Evolutionary conservation across 805 yeast genomes (phyloP), one percentile per base, ranked within the genome.

Genomic region (Sugiyamaella marilandica): DNA sequence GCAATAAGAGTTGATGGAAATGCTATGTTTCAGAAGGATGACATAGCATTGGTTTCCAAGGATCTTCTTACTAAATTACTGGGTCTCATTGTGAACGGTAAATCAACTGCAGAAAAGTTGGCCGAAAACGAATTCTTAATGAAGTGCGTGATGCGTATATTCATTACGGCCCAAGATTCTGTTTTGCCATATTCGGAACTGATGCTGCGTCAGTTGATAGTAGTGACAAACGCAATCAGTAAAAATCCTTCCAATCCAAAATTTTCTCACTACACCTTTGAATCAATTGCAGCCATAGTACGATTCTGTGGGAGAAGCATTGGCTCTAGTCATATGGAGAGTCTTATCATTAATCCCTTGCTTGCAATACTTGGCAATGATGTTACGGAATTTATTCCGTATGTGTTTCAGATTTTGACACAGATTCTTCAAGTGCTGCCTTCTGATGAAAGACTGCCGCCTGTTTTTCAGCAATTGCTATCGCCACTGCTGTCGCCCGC

Each of bases 191-290:
- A 65, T 49, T 68, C 69, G 2, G 62, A 56, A 2, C 49, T 56
- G 16, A 64, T 87, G n/a, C 72, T 88, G 35, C 75, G 78, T 33
- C 91, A 91, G 65, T 72, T 92, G 41, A 70, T 91, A 44, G 73
- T 77, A 49, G 86, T 94, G 46, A 75, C 91, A 47, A 76, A 75
- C 13, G 79, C 82, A 13, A 89, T 91, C 51, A 74, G 90, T 21
- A 83, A 82, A 61, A 94, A 94, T 63, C 99, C 99, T 5, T 87
- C 98, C 4, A 94, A 94, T 70, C 99, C 99, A 43, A 81, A 84
- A 61, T 94, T 94, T 64, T 80, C 90, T 5, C 99, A 94, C 69
- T 95, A 83, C 65, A 76, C 87, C 2, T 94, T 94, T 67, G 99
- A 94, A 73, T 78, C 95, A 8, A 75, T 94, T 54, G 92, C 94